Conservation (phyloP, 805 yeast species). For the Metschnikowia drakensbergensis region DNA sequence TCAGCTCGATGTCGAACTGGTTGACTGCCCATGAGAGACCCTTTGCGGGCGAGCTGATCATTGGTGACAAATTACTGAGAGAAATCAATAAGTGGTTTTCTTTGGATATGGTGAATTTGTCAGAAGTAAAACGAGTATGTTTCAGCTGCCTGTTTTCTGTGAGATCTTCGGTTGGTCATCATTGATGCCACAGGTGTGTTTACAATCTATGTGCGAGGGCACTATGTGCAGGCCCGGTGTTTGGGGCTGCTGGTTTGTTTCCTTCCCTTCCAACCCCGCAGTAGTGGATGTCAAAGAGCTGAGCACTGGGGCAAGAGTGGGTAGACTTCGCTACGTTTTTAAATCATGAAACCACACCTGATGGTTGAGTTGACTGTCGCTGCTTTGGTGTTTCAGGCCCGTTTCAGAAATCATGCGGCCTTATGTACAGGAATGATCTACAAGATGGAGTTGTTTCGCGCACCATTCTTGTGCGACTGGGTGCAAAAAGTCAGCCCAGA, state of each 20-base stretch:
- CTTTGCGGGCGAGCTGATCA: conserved; percentile 1
- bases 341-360: no score
- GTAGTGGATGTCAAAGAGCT: background rate
- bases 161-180: background rate
- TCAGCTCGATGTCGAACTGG: conserved; percentile 3
- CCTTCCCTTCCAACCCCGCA: no score
- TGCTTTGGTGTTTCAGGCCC: background rate
- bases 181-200: conserved; percentile 2
- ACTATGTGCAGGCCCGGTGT: background rate
- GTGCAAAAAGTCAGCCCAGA: background rate
- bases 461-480: background rate
- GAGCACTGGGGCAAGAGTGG: background rate
- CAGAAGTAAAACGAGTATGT: background rate
- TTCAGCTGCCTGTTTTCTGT: background rate
- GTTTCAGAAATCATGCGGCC: no score
- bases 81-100: background rate
- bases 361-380: no score
- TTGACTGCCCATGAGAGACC: conserved; percentile 5
- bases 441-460: background rate
- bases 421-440: no score
- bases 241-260: background rate
- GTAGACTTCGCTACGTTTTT: background rate
- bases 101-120: background rate
- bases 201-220: conserved; percentile 4
- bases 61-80: background rate